Evolutionary conservation across 2,329 filamentous ascomycete genomes (phyloP).

Genomic region (Hypoxylon sp.): DNA sequence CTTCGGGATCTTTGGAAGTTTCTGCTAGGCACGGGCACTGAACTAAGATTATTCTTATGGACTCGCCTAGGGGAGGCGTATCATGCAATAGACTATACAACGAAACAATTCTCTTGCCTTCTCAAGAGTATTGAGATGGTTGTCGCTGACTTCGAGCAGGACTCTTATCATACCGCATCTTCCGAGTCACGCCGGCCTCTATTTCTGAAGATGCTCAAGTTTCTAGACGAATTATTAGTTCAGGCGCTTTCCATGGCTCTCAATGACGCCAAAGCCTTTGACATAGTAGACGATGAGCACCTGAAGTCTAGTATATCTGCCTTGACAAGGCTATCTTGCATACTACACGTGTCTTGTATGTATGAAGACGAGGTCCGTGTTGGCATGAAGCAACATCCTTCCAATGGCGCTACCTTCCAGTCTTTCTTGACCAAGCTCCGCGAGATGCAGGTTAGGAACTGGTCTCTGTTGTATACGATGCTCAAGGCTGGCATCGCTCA

Average conservation of each 20-base stretch:
- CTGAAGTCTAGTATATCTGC: slow-evolving; percentile 80
- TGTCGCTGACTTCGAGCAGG: slow-evolving; percentile 71
- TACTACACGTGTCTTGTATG: slow-evolving; percentile 84
- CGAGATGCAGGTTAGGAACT: slow-evolving; percentile 88
- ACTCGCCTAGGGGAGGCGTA: slow-evolving; percentile 92
- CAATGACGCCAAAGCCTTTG: slow-evolving; percentile 79
- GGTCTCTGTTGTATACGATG: slow-evolving; percentile 88
- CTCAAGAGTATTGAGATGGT: slow-evolving; percentile 89
- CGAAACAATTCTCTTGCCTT: slow-evolving; percentile 90
- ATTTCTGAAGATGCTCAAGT: slow-evolving; percentile 82
- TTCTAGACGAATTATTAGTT: slow-evolving; percentile 82
- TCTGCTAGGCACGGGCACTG: slow-evolving; percentile 83
- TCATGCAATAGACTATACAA: slow-evolving; percentile 83
- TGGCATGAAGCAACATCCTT: slow-evolving; percentile 75
- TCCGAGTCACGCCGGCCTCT: slow-evolving; percentile 76
- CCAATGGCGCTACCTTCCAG: slow-evolving; percentile 69
- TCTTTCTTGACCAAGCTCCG: slow-evolving; percentile 78
- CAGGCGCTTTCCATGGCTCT: slow-evolving; percentile 78
- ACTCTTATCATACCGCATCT: slow-evolving; percentile 73
- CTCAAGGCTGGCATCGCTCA: slow-evolving; percentile 82
- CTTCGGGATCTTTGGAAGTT: slow-evolving; percentile 88
- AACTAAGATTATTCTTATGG: slow-evolving; percentile 90
- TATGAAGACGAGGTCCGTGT: slow-evolving; percentile 90
- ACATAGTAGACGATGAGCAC: slow-evolving; percentile 86
- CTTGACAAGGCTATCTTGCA: slow-evolving; percentile 77